A percentile compares a stretch with the other conserved stretches of the same genome.
These are phyloP conservation scores for Lipomyces sp. DNA, from an alignment of 805 yeast species.

Conservation along the genomic window DNA sequence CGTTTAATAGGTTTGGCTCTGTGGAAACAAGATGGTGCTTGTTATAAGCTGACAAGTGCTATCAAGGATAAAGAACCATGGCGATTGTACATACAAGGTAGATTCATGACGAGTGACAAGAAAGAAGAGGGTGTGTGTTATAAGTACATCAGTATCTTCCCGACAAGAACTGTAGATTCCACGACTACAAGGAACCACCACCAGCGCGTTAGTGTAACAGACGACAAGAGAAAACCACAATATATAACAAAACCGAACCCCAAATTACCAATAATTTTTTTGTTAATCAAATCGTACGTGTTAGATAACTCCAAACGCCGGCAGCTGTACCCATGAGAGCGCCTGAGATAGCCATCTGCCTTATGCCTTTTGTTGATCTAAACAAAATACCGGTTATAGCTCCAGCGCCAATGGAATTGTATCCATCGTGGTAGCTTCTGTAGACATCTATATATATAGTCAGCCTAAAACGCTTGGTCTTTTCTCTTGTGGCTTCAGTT, in stretches of 20 bases:
- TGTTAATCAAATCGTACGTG: conserved; percentile 15
- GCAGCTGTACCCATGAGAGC: conserved; percentile 47
- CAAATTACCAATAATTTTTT: background rate
- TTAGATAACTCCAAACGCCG: conserved; percentile 30
- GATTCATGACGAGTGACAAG: conserved; percentile 3
- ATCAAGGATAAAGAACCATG: background rate
- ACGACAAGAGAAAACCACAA: background rate
- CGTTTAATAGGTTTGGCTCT: background rate
- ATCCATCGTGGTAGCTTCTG: conserved; percentile 88
- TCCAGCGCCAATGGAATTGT: conserved; percentile 85
- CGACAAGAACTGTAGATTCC: background rate
- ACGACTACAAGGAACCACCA: background rate
- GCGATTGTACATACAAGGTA: background rate
- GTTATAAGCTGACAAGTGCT: conserved; percentile 2
- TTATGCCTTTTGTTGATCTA: conserved; percentile 80
- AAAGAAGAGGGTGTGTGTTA: background rate
- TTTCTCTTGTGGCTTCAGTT: too few relatives aligned
- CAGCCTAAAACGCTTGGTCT: too few relatives aligned
- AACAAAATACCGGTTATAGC: conserved; percentile 90
- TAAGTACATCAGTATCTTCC: background rate
- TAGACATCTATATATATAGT: conserved; percentile 59
- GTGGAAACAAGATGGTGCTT: background rate
- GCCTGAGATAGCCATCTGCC: conserved; percentile 86
- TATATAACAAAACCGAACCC: conserved; percentile 7
- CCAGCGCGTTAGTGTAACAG: background rate